These are phyloP conservation scores for Ophiocordyceps sinensis DNA, from an alignment of 2,329 filamentous ascomycete species.

Conservation along the genomic window DNA sequence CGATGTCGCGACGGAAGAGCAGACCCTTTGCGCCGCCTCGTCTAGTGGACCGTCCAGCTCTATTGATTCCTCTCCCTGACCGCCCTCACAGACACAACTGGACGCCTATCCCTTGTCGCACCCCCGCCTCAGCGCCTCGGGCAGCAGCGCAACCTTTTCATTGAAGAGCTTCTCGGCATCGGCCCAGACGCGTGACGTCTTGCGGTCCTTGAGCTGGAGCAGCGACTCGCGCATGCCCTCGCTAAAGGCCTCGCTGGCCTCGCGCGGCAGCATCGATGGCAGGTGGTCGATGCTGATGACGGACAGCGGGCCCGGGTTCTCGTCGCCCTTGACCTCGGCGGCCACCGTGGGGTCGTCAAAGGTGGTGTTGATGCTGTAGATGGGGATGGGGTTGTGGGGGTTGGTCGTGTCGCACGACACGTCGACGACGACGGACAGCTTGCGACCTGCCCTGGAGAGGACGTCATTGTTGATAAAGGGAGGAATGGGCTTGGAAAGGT, in stretches of 20 bases:
- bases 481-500: slow-evolving; percentile 23
- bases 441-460: slow-evolving; percentile 45
- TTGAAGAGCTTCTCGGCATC: slow-evolving; percentile 74
- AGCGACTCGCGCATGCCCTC: slow-evolving; percentile 64
- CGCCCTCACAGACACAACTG: too few relatives aligned
- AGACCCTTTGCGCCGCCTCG: too few relatives aligned
- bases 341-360: slow-evolving; percentile 79
- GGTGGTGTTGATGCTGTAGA: slow-evolving; percentile 74
- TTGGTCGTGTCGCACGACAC: slow-evolving; percentile 64
- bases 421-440: slow-evolving; percentile 68
- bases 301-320: slow-evolving; percentile 42
- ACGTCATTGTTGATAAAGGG: slow-evolving; percentile 68
- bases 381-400: slow-evolving; percentile 56
- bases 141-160: slow-evolving; percentile 62
- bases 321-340: slow-evolving; percentile 43
- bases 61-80: too few relatives aligned
- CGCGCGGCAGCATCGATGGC: slow-evolving; percentile 68
- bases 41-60: too few relatives aligned
- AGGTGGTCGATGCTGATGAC: slow-evolving; percentile 86
- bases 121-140: slow-evolving; percentile 13
- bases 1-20: too few relatives aligned
- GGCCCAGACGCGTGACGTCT: slow-evolving; percentile 64
- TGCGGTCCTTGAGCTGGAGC: slow-evolving; percentile 61
- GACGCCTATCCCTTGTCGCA: too few relatives aligned
- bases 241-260: slow-evolving; percentile 78